These are phyloP conservation scores for Chaetomiaceae sp. DNA, from an alignment of 2,329 filamentous ascomycete species.

Conservation along the genomic window DNA sequence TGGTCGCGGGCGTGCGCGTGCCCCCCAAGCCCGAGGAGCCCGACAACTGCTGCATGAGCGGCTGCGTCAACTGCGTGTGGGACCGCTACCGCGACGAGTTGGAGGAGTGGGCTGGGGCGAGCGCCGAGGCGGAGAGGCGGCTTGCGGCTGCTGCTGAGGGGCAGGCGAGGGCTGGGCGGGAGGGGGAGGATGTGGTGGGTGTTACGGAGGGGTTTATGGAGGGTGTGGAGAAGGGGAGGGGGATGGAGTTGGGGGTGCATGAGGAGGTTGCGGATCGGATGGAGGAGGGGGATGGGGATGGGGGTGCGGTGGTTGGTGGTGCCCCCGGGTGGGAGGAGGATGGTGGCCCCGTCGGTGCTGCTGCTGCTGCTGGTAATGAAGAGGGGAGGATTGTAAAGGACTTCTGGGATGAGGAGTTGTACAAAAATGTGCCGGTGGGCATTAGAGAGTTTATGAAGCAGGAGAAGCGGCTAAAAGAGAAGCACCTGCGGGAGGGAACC, in stretches of 20 bases:
- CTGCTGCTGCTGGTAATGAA: too few species aligned
- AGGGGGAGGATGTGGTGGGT: slow-evolving; percentile 23
- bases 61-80: slow-evolving; percentile 97
- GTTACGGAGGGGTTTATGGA: slow-evolving; percentile 21
- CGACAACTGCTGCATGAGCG: slow-evolving; percentile 99
- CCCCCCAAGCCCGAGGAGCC: slow-evolving; percentile 84
- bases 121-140: slow-evolving; percentile 56
- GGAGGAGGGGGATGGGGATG: slow-evolving; percentile 77
- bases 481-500: slow-evolving; percentile 56
- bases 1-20: slow-evolving; percentile 73
- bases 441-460: slow-evolving; percentile 97
- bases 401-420: slow-evolving; percentile 62
- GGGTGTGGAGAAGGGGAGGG: slow-evolving; percentile 23
- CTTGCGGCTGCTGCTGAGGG: slow-evolving; percentile 40
- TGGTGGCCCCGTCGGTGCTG: too few species aligned
- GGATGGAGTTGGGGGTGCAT: slow-evolving; percentile 35
- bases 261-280: slow-evolving; percentile 34
- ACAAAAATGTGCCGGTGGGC: slow-evolving; percentile 78
- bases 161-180: too few species aligned
- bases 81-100: slow-evolving; percentile 86
- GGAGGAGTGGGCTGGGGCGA: slow-evolving; percentile 74
- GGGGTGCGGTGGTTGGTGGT: slow-evolving; percentile 68
- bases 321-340: too few species aligned
- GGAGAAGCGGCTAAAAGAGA: slow-evolving; percentile 82
- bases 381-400: slow-evolving; percentile 44